Percentiles rank a stretch among this genome's conserved stretches.
Evolutionary conservation across 768 basidiomycete genomes (phyloP).

Genomic region (Phaffia tasmanica): DNA sequence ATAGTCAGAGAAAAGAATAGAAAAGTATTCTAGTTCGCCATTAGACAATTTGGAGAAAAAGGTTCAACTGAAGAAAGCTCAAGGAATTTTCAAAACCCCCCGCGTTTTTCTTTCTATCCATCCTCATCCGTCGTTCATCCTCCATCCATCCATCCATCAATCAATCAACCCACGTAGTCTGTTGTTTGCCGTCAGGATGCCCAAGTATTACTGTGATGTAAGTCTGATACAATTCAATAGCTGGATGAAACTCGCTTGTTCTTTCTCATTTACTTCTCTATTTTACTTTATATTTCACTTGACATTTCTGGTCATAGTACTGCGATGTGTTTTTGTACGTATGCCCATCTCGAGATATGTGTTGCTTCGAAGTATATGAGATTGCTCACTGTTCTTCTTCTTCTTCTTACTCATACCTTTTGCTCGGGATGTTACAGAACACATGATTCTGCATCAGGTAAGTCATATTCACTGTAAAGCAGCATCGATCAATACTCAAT

Average conservation of each 20-base stretch:
- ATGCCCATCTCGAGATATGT: background rate
- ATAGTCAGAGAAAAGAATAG: background rate
- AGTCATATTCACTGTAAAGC: slow-evolving; percentile 28
- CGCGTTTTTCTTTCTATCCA: too few species aligned
- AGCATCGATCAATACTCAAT: background rate
- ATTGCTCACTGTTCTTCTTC: background rate
- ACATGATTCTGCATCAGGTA: slow-evolving; percentile 86
- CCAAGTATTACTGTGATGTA: slow-evolving; percentile 28
- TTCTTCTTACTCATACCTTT: background rate
- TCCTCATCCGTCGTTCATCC: too few species aligned
- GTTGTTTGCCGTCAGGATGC: slow-evolving; percentile 10
- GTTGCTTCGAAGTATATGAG: background rate
- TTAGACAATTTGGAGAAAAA: background rate
- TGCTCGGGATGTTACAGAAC: slow-evolving; percentile 39
- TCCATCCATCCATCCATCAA: too few species aligned
- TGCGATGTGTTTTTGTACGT: slow-evolving; percentile 27
- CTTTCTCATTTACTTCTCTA: background rate
- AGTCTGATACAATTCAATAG: background rate
- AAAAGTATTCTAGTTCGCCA: background rate
- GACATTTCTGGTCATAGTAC: slow-evolving; percentile 10
- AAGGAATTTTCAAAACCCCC: too few species aligned
- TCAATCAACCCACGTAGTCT: background rate
- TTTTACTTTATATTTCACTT: background rate
- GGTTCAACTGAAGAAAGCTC: too few species aligned
- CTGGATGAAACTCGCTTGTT: background rate